A percentile compares a stretch with the other conserved stretches of the same genome.
Evolutionary conservation across 352 stramenopile species (phyloP).

Genomic region (Phytophthora pinifolia): DNA sequence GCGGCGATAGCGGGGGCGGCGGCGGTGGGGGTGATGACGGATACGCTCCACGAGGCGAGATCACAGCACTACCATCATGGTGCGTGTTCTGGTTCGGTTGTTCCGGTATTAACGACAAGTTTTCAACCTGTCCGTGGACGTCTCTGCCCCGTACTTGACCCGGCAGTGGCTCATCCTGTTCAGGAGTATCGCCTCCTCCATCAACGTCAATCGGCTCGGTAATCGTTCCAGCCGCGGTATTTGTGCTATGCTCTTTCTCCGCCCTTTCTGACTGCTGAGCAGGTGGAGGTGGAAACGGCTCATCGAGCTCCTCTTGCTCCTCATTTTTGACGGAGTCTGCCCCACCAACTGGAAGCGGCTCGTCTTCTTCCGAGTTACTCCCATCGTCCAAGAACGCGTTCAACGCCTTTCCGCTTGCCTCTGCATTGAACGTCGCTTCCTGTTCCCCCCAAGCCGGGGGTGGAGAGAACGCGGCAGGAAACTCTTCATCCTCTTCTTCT

Average conservation of each 20-base stretch:
- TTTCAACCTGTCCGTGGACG: conserved; percentile 17
- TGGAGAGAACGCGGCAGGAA: conserved; percentile 51
- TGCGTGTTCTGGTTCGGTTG: conserved; percentile 3
- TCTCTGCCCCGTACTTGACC: conserved; percentile 4
- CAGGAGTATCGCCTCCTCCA: conserved; percentile 37
- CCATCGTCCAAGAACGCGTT: conserved; percentile 75
- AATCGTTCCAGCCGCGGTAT: not conserved
- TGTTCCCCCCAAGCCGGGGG: conserved; percentile 31
- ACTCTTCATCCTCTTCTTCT: conserved; percentile 80
- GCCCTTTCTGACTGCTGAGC: not conserved
- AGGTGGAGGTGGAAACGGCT: conserved; percentile 28
- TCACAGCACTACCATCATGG: conserved; percentile 6
- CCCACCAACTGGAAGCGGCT: conserved; percentile 45
- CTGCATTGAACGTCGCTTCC: conserved; percentile 45
- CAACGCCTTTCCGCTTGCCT: conserved; percentile 66
- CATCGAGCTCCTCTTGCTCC: conserved; percentile 30
- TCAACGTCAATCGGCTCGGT: conserved; percentile 30
- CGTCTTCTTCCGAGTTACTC: conserved; percentile 63
- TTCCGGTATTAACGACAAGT: conserved; percentile 13
- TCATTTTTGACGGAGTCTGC: conserved; percentile 17
- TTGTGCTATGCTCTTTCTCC: not conserved
- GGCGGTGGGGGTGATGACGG: conserved; percentile 38
- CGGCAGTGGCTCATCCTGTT: conserved; percentile 65
- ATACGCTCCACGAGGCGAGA: conserved; percentile 15
- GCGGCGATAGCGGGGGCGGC: conserved; percentile 50